Evolutionary conservation across 169 alveolate species (phyloP).

Genomic region (Plasmodium fragile): DNA sequence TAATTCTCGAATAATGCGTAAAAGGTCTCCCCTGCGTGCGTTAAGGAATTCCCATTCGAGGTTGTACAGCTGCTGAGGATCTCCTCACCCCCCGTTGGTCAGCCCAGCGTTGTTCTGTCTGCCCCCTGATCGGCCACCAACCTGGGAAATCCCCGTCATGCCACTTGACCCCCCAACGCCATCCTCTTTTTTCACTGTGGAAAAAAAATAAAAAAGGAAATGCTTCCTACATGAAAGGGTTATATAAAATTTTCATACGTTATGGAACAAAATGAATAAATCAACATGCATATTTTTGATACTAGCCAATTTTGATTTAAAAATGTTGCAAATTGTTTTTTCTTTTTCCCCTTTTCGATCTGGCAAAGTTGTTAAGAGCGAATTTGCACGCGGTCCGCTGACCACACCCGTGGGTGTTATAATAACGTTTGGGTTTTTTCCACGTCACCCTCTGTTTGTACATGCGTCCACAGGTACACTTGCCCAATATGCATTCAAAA

Average conservation of each 20-base stretch:
- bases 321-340: not conserved
- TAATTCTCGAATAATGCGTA: not conserved
- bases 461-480: not conserved
- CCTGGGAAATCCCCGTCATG: not conserved
- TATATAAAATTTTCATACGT: not conserved
- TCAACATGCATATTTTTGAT: not conserved
- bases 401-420: not conserved
- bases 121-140: not conserved
- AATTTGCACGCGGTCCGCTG: not conserved
- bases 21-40: not conserved
- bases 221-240: not conserved
- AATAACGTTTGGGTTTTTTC: not conserved
- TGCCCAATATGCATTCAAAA: not conserved
- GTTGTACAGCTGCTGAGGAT: not conserved
- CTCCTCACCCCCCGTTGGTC: not conserved
- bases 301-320: not conserved
- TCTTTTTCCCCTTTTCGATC: constrained; percentile 1
- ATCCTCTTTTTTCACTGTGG: not conserved
- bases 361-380: not conserved
- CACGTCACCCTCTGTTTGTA: not conserved
- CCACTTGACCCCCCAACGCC: not conserved
- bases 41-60: not conserved
- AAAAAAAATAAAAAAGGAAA: not conserved
- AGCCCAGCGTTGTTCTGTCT: not conserved
- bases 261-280: not conserved